These are phyloP conservation scores for Pythium dissimile DNA, from an alignment of 352 stramenopile genomes.

Conservation along the genomic window DNA sequence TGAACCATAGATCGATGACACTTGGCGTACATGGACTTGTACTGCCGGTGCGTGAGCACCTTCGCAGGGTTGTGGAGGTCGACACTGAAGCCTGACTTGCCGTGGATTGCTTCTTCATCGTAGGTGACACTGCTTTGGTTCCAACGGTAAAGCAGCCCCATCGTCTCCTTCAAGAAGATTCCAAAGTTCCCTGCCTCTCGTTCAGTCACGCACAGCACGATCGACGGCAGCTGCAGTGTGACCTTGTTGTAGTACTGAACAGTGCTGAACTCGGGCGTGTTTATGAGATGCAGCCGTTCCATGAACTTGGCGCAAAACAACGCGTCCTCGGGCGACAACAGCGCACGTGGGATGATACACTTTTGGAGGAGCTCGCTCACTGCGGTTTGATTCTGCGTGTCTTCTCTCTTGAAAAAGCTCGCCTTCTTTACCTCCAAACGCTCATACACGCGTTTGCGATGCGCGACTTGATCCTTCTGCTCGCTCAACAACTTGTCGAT, in stretches of 20 bases:
- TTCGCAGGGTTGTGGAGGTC: conserved; percentile 65
- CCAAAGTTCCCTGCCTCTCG: conserved; percentile 84
- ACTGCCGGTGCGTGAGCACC: conserved; percentile 60
- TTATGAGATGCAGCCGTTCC: conserved; percentile 70
- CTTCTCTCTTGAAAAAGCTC: conserved; percentile 51
- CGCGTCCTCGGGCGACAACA: conserved; percentile 82
- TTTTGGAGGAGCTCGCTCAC: conserved; percentile 75
- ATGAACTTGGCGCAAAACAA: conserved; percentile 86
- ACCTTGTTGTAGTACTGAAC: conserved; percentile 84
- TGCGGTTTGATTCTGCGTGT: conserved; percentile 36
- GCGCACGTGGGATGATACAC: conserved; percentile 70
- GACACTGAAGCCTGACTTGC: conserved; percentile 69
- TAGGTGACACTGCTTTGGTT: conserved; percentile 77
- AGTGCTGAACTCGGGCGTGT: conserved; percentile 66
- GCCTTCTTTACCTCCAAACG: conserved; percentile 71
- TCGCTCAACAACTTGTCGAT: conserved; percentile 84
- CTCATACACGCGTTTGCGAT: conserved; percentile 83
- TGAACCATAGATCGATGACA: conserved; percentile 73
- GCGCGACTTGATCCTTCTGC: conserved; percentile 81
- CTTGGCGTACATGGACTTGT: conserved; percentile 67
- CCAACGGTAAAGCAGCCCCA: conserved; percentile 67
- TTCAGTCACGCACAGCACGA: conserved; percentile 81
- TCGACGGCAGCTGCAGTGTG: conserved; percentile 68
- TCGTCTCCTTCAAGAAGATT: conserved; percentile 82
- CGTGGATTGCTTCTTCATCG: conserved; percentile 72